Conservation (phyloP, 2,329 filamentous ascomycete species). For the Scortechinia acanthostroma region DNA sequence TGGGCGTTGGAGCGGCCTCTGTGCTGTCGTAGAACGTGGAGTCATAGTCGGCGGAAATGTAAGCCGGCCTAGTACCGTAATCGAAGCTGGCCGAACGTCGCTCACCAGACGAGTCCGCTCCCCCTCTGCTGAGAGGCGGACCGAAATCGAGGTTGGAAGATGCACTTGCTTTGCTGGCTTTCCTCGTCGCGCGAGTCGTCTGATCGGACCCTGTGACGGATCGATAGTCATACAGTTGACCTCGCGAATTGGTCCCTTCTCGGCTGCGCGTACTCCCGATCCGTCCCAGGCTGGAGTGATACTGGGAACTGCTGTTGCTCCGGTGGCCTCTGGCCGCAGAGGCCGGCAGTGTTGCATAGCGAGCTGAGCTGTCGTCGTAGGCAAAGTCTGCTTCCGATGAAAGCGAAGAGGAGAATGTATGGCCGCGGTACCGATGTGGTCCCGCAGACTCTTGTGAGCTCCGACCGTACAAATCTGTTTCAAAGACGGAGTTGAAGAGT, state of each 20-base stretch:
- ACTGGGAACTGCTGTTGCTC: background rate
- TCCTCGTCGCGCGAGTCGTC: background rate
- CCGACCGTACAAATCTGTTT: slow-evolving; percentile 10
- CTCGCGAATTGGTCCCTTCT: background rate
- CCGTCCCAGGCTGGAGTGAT: background rate
- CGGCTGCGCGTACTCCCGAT: background rate
- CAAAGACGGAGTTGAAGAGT: slow-evolving; percentile 12
- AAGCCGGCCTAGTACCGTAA: background rate
- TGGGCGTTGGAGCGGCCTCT: background rate
- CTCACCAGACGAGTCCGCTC: background rate
- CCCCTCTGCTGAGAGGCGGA: background rate
- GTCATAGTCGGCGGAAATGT: background rate
- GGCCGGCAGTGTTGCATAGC: background rate
- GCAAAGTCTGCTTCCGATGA: slow-evolving; percentile 7
- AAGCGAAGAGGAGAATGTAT: slow-evolving; percentile 1
- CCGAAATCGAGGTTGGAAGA: background rate
- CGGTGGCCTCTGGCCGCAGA: background rate
- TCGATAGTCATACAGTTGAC: background rate
- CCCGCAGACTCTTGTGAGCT: slow-evolving; percentile 10
- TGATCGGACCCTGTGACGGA: background rate
- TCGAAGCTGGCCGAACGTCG: background rate
- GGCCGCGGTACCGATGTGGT: slow-evolving; percentile 6
- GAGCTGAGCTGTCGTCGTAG: slow-evolving; percentile 7
- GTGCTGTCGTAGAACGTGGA: background rate
- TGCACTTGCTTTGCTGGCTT: background rate